These are phyloP conservation scores for Daucus carota DNA, from an alignment of 129 eudicot genomes.

Conservation along the genomic window DH1_v3.0 NC_030386.2:37074001-37074500, in stretches of 20 bases:
- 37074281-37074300: too few relatives aligned
- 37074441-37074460: background rate
- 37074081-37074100: background rate
- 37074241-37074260: background rate
- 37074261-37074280: too few relatives aligned
- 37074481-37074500: too few relatives aligned
- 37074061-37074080: background rate
- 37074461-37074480: background rate
- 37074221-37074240: background rate
- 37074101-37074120: background rate
- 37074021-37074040: slow-evolving; percentile 87
- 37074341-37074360: too few relatives aligned
- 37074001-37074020: slow-evolving; percentile 74
- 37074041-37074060: slow-evolving; percentile 57
- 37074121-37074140: background rate
- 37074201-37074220: background rate
- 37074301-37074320: too few relatives aligned
- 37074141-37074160: background rate
- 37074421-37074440: background rate
- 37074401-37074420: background rate
- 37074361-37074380: too few relatives aligned
- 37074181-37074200: background rate
- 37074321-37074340: too few relatives aligned
- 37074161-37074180: background rate
- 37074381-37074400: background rate